These are phyloP conservation scores for Spinacia oleracea DNA, from an alignment of 179 eudicot species.

Conservation along the genomic window DNA sequence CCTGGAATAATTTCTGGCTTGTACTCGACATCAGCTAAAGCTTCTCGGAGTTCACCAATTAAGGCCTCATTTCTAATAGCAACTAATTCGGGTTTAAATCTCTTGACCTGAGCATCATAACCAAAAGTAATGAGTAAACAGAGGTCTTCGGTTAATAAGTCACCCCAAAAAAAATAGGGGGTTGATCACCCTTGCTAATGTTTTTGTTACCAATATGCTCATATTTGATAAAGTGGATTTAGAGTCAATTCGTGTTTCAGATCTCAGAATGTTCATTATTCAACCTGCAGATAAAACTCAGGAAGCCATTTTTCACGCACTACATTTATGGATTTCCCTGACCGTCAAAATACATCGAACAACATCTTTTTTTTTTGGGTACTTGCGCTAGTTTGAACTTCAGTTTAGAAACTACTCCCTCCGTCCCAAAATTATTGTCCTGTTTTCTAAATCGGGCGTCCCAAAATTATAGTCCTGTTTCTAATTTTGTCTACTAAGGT, in stretches of 20 bases:
- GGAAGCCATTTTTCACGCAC: background rate
- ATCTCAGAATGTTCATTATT: background rate
- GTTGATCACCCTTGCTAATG: background rate
- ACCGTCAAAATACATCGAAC: background rate
- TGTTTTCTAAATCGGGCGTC: too few species aligned
- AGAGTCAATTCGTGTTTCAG: background rate
- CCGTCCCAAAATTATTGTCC: too few species aligned
- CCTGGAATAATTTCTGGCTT: conserved; percentile 97
- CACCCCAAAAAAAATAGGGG: background rate
- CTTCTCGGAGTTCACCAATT: conserved; percentile 80
- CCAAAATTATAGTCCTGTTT: too few species aligned
- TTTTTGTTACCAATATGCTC: background rate
- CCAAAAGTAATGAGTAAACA: background rate
- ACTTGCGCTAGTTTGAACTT: too few species aligned
- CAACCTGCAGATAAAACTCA: background rate
- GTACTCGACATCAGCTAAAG: conserved; percentile 76
- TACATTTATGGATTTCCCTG: background rate
- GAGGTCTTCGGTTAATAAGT: background rate
- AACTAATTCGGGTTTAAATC: conserved; percentile 83
- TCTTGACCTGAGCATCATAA: conserved; percentile 57
- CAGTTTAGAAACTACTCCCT: too few species aligned
- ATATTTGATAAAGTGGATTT: background rate
- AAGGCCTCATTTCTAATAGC: conserved; percentile 75
- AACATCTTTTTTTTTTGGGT: background rate
- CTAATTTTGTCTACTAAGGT: too few species aligned